Evolutionary conservation across 1,284 basidiomycete genomes (phyloP).

Genomic region (Microbotryum lychnidis-dioicae): DNA sequence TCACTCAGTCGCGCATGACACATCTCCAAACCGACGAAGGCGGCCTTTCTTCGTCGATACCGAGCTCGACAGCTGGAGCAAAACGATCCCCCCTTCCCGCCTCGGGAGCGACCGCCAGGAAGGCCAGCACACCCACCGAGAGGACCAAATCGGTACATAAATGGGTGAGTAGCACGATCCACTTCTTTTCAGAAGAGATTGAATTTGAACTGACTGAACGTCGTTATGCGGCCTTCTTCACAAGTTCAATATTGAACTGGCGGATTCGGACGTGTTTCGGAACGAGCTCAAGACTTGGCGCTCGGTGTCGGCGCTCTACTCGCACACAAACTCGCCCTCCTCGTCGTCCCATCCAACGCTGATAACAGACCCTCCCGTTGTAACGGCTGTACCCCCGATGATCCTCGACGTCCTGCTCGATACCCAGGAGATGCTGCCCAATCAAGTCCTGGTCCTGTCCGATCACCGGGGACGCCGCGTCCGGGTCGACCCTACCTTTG

Average conservation of each 20-base stretch:
- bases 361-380: background rate
- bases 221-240: background rate
- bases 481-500: conserved; percentile 19
- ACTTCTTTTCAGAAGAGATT: too few species aligned
- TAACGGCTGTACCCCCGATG: conserved; percentile 34
- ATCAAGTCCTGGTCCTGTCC: conserved; percentile 36
- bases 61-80: background rate
- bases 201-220: too few species aligned
- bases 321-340: background rate
- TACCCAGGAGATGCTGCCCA: conserved; percentile 30
- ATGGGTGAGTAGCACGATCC: conserved; percentile 10
- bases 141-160: conserved; percentile 4
- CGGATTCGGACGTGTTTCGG: conserved; percentile 38
- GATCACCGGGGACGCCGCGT: conserved; percentile 24
- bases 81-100: too few species aligned
- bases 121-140: too few species aligned
- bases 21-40: conserved; percentile 16
- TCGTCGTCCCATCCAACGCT: background rate
- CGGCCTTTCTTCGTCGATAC: background rate
- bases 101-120: too few species aligned
- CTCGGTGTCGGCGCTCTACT: conserved; percentile 32
- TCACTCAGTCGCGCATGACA: conserved; percentile 36
- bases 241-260: conserved; percentile 41
- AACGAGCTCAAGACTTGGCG: conserved; percentile 39
- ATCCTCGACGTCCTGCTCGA: conserved; percentile 40